Evolutionary conservation across 2,329 filamentous ascomycete genomes (phyloP).

Genomic region (Cladosporium velox): DNA sequence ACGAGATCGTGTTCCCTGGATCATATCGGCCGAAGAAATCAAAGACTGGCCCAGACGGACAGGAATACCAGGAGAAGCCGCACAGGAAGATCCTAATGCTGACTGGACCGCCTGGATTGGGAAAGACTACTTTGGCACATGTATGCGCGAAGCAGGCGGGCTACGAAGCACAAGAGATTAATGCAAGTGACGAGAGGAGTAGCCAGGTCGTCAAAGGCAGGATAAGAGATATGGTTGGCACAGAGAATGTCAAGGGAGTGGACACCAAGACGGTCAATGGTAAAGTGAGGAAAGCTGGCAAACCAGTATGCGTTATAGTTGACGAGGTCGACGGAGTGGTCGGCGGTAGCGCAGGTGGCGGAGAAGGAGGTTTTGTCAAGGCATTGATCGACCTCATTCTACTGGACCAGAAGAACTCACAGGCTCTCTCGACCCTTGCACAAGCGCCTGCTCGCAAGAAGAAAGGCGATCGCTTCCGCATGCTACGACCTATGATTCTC

Average conservation of each 20-base stretch:
- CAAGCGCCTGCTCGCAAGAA: conserved; percentile 54
- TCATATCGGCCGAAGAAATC: conserved; percentile 61
- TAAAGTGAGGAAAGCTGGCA: conserved; percentile 70
- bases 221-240: conserved; percentile 88
- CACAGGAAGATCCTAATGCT: conserved; percentile 88
- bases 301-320: conserved; percentile 88
- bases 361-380: conserved; percentile 90
- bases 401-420: conserved; percentile 79
- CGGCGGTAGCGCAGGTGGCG: conserved; percentile 70
- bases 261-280: conserved; percentile 56
- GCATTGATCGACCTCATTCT: conserved; percentile 88
- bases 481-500: conserved; percentile 84
- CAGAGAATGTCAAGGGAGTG: conserved; percentile 82
- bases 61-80: conserved; percentile 64
- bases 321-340: conserved; percentile 97
- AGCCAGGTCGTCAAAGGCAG: conserved; percentile 85
- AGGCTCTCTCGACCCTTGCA: conserved; percentile 37
- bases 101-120: conserved; percentile 87
- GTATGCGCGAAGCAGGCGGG: conserved; percentile 94
- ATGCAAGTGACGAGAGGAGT: conserved; percentile 93
- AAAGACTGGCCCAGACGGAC: conserved; percentile 49
- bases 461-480: conserved; percentile 82
- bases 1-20: conserved; percentile 85
- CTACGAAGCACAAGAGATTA: conserved; percentile 96
- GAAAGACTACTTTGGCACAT: conserved; percentile 94